Base-by-base conservation (phyloP, 2,329 filamentous ascomycete genomes). In the Magnaporthales sp. region DNA sequence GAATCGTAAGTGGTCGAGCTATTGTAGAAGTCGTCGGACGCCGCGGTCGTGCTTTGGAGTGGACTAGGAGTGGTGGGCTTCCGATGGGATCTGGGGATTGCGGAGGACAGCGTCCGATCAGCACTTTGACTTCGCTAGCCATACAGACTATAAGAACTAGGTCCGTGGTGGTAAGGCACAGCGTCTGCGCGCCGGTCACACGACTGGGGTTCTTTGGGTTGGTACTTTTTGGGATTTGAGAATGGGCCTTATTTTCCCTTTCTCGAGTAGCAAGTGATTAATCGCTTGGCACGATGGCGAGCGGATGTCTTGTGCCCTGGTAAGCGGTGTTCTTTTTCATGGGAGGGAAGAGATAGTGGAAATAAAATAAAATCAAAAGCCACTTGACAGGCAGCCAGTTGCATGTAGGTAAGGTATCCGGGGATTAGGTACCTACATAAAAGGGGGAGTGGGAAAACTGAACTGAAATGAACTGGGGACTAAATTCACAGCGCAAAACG, bases 31-130 rank as follows among this genome's bases (percentile, higher is more conserved):
- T 46, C 38, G 38, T 46, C 38, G 38, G 38, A 46, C 15, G 38
- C 15, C 38, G 38, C 22, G 67, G 75, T 77, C 70, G 72, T 80
- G 67, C 79, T 78, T 68, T 80, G 78, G 63, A 85, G 76, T 70
- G 83, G 83, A 71, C 83, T 85, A 61, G 83, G 81, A 68, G 80
- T 46, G 15, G 38, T 46, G 38, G 38, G 38, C 38, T 46, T 46
- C 38, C 38, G 38, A 46, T n/a, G 38, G 38, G 38, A 46, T 46
- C 38, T 46, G 38, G 38, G 38, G 38, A 46, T 46, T 46, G 38
- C 38, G 38, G 38, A 46, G 38, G 38, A 46, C 38, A 46, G 38
- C 38, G 38, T 46, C 38, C 38, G 38, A 46, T 46, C 38, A 46
- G 38, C 38, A 46, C 38, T 46, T 46, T 46, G 38, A 46, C 38